phyloP scores from a whole-genome alignment of 2,329 filamentous ascomycete species.

The Colletotrichum lupini region DNA sequence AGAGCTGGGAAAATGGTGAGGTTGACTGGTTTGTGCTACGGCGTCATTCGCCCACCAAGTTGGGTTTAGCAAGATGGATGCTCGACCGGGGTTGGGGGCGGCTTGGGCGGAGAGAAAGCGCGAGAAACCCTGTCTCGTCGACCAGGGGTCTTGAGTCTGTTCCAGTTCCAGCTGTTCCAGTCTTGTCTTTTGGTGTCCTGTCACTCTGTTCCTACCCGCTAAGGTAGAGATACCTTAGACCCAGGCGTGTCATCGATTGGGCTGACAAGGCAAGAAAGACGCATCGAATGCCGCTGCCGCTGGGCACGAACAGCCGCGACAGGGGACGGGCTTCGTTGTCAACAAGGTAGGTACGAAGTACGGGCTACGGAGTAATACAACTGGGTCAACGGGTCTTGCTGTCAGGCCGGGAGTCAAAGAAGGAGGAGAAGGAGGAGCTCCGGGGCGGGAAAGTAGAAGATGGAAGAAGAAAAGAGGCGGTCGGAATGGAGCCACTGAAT shows the following conservation, averaged over 20 bases:
- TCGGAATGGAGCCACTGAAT: conserved; percentile 33
- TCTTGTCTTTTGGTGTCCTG: no score
- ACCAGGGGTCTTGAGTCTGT: conserved; percentile 23
- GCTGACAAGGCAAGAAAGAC: conserved; percentile 19
- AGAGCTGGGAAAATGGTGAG: conserved; percentile 33
- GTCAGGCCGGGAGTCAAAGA: background rate
- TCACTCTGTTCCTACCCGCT: conserved; percentile 9
- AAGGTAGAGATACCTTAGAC: background rate
- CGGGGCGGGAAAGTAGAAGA: background rate
- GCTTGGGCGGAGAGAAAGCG: conserved; percentile 20
- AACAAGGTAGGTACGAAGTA: background rate
- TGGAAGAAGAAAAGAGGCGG: conserved; percentile 32
- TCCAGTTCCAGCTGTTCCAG: background rate
- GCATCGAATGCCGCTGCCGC: conserved; percentile 5
- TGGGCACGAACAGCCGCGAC: conserved; percentile 31
- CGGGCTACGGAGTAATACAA: no score
- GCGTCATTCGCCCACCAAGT: conserved; percentile 30
- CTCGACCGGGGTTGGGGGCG: conserved; percentile 23
- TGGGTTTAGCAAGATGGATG: conserved; percentile 26
- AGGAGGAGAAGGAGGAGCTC: conserved; percentile 11
- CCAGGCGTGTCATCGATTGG: conserved; percentile 31
- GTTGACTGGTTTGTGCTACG: conserved; percentile 35
- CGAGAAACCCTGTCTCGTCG: conserved; percentile 2
- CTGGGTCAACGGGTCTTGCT: background rate
- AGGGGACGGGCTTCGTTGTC: conserved; percentile 18